Evolutionary conservation across 768 basidiomycete genomes (phyloP), one percentile per base, ranked within the genome.

Genomic region (Imleria badia): DNA sequence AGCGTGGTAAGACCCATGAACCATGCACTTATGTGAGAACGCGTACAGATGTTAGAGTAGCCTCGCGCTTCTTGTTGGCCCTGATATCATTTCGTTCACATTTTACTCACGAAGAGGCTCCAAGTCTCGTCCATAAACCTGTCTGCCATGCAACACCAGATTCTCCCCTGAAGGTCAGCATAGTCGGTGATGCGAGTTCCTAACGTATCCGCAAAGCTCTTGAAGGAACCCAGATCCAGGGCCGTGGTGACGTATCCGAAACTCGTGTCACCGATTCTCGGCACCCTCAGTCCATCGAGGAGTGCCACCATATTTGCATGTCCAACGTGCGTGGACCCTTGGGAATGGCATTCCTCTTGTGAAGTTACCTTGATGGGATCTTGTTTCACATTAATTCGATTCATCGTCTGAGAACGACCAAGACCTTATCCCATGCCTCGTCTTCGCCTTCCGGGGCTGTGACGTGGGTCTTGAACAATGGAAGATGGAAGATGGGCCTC

Each of bases 31-130:
- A 51, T 56, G 50, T 54, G 60, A 51, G 40, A 63, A 57, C 30
- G 51, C 35, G 34, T 51, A 36, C 51, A 64, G 43, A 45, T 39
- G 43, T 61, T 66, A 66, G 55, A 64, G 50, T 58, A 63, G 26
- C 46, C 13, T 43, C 44, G 30, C 48, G 29, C 51, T 42, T 23
- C 41, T 34, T 63, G 22, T 43, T 50, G 31, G 45, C 41, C 23
- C 39, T 36, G 66, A 64, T 64, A 52, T 42, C 56, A 61, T 51
- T 47, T 31, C 39, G 36, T 53, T 50, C 50, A 41, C 20, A 35
- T 19, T 38, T 43, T 9, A 34, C 20, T 51, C 22, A 13, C 36
- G 19, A 52, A 36, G 36, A 44, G 38, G 22, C 19, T 34, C n/a
- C 40, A 36, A 45, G 17, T 22, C 40, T 19, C 22, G 33, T 40